Evolutionary conservation across 805 yeast genomes (phyloP).

Genomic region (Saccharomyces kudriavzevii): DNA sequence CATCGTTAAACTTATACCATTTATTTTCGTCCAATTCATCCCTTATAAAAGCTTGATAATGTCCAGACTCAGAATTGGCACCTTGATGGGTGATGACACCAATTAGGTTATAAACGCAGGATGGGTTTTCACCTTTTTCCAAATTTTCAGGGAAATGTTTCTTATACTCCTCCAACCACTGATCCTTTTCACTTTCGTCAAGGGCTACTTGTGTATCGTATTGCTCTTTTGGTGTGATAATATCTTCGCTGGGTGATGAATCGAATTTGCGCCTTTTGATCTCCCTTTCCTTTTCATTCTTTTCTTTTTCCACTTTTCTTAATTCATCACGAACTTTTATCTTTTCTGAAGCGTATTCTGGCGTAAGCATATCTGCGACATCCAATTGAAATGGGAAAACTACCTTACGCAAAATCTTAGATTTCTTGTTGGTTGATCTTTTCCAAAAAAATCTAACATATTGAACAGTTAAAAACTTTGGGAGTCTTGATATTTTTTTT

Average conservation of each 20-base stretch:
- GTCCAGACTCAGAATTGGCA: conserved; percentile 94
- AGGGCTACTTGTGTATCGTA: conserved; percentile 42
- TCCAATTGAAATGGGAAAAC: conserved; percentile 92
- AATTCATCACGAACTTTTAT: conserved; percentile 68
- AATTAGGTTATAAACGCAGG: conserved; percentile 74
- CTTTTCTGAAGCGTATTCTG: conserved; percentile 59
- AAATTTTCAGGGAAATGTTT: conserved; percentile 42
- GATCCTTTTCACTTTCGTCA: background rate
- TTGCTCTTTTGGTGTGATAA: conserved; percentile 44
- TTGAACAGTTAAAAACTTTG: conserved; percentile 81
- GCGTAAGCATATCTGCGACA: conserved; percentile 75
- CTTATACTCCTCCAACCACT: conserved; percentile 31
- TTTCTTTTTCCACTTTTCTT: conserved; percentile 66
- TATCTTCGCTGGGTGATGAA: conserved; percentile 6
- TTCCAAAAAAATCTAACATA: conserved; percentile 96
- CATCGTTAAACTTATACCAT: conserved; percentile 96
- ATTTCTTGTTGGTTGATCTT: conserved; percentile 79
- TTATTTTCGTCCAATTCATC: conserved; percentile 64
- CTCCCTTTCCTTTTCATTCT: conserved; percentile 62
- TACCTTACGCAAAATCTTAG: conserved; percentile 89
- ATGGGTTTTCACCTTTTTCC: conserved; percentile 64
- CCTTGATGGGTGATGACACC: conserved; percentile 92
- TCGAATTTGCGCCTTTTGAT: conserved; percentile 47
- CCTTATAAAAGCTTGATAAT: conserved; percentile 82
- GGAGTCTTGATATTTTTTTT: conserved; percentile 61